Evolutionary conservation across 148 eudicot genomes (phyloP).

Genomic region (Chenopodium formosanum): DNA sequence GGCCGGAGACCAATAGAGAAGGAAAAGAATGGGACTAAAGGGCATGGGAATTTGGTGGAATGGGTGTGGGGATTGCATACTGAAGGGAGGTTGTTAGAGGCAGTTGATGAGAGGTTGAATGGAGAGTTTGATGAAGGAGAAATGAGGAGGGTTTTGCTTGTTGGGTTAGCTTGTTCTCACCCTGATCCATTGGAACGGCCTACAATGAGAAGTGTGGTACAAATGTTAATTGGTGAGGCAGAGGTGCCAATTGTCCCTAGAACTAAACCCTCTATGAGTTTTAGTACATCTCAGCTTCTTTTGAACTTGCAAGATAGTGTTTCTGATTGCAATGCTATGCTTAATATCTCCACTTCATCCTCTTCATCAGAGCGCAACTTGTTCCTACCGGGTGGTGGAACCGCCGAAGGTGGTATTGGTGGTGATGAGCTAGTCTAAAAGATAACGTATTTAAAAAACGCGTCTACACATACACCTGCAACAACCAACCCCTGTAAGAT

Average conservation of each 20-base stretch:
- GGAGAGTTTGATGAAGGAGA: conserved; percentile 59
- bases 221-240: conserved; percentile 69
- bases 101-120: conserved; percentile 45
- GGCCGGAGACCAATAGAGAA: conserved; percentile 77
- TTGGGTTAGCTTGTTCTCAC: conserved; percentile 73
- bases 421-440: conserved; percentile 25
- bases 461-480: background rate
- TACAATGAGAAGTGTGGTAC: conserved; percentile 60
- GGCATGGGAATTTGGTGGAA: conserved; percentile 58
- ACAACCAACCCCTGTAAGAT: background rate
- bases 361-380: conserved; percentile 54
- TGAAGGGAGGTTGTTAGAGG: conserved; percentile 52
- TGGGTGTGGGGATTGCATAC: conserved; percentile 79
- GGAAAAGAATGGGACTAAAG: conserved; percentile 24
- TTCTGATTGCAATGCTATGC: conserved; percentile 71
- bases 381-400: conserved; percentile 4
- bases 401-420: background rate
- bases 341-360: conserved; percentile 50
- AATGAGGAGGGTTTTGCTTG: conserved; percentile 59
- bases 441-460: background rate
- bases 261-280: conserved; percentile 54
- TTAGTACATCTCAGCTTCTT: conserved; percentile 62
- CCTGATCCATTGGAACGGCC: conserved; percentile 68
- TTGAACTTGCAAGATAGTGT: conserved; percentile 78
- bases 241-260: conserved; percentile 68